Percentiles rank a stretch among this genome's conserved stretches.
Evolutionary conservation across 768 basidiomycete species (phyloP).

Genomic region (Suillus subaureus): DNA sequence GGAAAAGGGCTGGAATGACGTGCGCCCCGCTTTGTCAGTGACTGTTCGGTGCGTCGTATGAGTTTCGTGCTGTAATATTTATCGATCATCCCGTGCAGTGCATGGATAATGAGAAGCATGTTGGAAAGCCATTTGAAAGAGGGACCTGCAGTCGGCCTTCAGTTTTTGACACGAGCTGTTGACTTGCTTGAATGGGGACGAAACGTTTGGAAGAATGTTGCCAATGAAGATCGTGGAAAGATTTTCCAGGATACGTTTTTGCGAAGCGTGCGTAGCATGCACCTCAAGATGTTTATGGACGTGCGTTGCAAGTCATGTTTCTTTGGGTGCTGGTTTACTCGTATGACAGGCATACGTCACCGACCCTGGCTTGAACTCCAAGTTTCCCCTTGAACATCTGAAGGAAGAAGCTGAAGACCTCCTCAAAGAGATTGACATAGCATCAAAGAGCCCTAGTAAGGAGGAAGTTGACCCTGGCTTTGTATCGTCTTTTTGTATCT

Average conservation of each 20-base stretch:
- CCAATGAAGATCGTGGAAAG: slow-evolving; percentile 15
- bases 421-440: slow-evolving; percentile 11
- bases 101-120: slow-evolving; percentile 22
- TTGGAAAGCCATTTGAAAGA: slow-evolving; percentile 9
- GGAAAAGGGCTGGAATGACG: slow-evolving; percentile 28
- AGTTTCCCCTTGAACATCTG: slow-evolving; percentile 16
- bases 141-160: slow-evolving; percentile 3
- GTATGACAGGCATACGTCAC: neutral
- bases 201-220: slow-evolving; percentile 18
- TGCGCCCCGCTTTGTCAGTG: slow-evolving; percentile 36
- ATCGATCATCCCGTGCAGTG: slow-evolving; percentile 12
- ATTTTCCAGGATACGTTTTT: slow-evolving; percentile 24
- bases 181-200: slow-evolving; percentile 22
- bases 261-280: slow-evolving; percentile 10
- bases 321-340: neutral
- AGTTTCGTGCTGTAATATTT: neutral
- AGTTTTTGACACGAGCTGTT: slow-evolving; percentile 15
- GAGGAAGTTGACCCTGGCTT: slow-evolving; percentile 12
- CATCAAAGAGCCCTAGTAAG: neutral
- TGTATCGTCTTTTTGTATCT: slow-evolving; percentile 18
- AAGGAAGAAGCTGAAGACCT: slow-evolving; percentile 24
- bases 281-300: slow-evolving; percentile 5
- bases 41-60: slow-evolving; percentile 38
- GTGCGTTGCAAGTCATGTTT: neutral
- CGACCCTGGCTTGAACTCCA: slow-evolving; percentile 9